Evolutionary conservation across 345 rosid genomes (phyloP).

Genomic region (Limnanthes douglasii): DNA sequence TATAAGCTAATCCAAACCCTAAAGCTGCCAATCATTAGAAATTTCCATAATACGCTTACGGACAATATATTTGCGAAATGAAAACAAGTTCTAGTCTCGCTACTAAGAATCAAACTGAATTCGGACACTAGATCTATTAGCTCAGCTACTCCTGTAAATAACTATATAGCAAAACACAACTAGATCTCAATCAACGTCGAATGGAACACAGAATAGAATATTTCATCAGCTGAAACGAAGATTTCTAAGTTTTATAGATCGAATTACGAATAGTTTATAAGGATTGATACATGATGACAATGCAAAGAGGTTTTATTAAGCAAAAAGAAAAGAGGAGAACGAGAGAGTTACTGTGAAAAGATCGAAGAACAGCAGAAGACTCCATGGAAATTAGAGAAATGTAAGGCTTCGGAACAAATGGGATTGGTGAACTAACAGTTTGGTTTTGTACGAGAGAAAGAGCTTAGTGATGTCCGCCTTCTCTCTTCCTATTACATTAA

Average conservation of each 20-base stretch:
- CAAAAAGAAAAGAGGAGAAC: neutral
- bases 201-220: neutral
- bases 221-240: neutral
- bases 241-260: neutral
- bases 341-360: conserved; percentile 35
- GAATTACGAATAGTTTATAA: neutral
- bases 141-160: too few relatives aligned
- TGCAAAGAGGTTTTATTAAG: too few relatives aligned
- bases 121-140: conserved; percentile 6
- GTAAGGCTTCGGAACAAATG: too few relatives aligned
- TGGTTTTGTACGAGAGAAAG: too few relatives aligned
- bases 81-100: neutral
- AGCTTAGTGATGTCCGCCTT: too few relatives aligned
- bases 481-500: too few relatives aligned
- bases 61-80: too few relatives aligned
- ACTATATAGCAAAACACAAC: conserved; percentile 6
- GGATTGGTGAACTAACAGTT: too few relatives aligned
- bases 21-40: conserved; percentile 2
- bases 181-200: neutral
- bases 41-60: too few relatives aligned
- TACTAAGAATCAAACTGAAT: conserved; percentile 1
- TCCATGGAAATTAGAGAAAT: conserved; percentile 75
- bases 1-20: neutral
- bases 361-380: conserved; percentile 50
- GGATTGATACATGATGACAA: too few relatives aligned